phyloP scores from a whole-genome alignment of 1,284 basidiomycete genomes.

The Violaceomyces palustris region DNA sequence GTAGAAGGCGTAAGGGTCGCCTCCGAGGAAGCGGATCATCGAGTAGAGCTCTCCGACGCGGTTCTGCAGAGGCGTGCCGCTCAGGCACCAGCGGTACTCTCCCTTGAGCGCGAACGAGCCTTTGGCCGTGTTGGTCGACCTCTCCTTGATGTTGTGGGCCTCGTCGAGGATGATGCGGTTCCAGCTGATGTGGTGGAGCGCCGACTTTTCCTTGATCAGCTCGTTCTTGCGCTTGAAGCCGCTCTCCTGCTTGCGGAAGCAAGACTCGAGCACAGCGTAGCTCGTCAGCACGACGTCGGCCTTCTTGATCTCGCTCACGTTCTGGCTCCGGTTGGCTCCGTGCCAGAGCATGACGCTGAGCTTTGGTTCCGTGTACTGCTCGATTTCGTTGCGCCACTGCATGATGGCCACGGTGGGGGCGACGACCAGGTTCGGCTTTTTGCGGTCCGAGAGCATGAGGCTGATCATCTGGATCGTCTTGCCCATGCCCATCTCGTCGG shows the following conservation, averaged over 20 bases:
- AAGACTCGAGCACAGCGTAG: conserved; percentile 77
- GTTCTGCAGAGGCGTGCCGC: conserved; percentile 79
- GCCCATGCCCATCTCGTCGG: conserved; percentile 89
- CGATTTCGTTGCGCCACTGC: conserved; percentile 97
- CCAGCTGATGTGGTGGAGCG: conserved; percentile 82
- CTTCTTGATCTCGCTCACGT: conserved; percentile 68
- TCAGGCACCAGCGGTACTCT: conserved; percentile 87
- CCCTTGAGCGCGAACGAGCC: conserved; percentile 82
- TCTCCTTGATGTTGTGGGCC: conserved; percentile 87
- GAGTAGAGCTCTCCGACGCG: conserved; percentile 96
- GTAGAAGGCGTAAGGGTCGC: conserved; percentile 37
- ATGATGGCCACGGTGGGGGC: conserved; percentile 90
- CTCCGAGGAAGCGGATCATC: conserved; percentile 61
- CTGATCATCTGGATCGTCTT: conserved; percentile 98
- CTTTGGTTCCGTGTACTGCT: conserved; percentile 55
- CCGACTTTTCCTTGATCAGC: conserved; percentile 82
- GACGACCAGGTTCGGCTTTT: conserved; percentile 81
- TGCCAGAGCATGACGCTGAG: conserved; percentile 81
- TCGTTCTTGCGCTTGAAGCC: conserved; percentile 83
- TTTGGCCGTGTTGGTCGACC: conserved; percentile 90
- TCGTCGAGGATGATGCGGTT: conserved; percentile 80
- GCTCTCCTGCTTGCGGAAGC: conserved; percentile 83
- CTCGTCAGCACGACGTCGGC: conserved; percentile 68
- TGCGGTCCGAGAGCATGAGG: conserved; percentile 71
- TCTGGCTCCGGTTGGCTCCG: conserved; percentile 62